Base-by-base conservation (phyloP, 108 stramenopile species). In the Conticribra guillardii region DNA sequence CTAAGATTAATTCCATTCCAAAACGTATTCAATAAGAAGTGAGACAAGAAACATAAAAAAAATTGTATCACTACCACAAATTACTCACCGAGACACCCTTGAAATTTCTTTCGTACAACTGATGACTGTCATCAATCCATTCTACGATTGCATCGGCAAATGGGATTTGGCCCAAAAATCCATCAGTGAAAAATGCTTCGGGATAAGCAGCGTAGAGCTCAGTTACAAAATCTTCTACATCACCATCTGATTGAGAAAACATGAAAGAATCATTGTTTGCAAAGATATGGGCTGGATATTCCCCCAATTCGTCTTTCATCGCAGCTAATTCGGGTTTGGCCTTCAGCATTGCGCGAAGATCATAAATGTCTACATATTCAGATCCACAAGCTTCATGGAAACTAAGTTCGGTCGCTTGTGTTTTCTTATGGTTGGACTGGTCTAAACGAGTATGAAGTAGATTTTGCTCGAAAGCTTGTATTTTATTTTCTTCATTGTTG, bases 101-200 rank as follows among this genome's bases (percentile, higher is more conserved):
- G 8, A 0, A 23, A 14, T 23, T 53, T 19, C 46, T 15, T 19
- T 46, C 4, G 31, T 69, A 69, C 30, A 69, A 8, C 31, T 69
- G 68, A 33, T 69, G 68, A 23, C 68, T 58, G 22, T 59, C 47
- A 59, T 69, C 68, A 37, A 69, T 44, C 68, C 68, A 69, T 19
- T 69, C 57, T 1, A 29, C 26, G 21, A 69, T 69, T 23, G 46
- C 51, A 21, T 54, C 56, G 21, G 68, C 68, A 33, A 69, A 69
- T 49, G 68, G 68, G 17, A 69, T 59, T 37, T 69, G 58, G 23
- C 56, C 56, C 1, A 30, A 31, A 51, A 34, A 45, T 9, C 68
- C 68, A 33, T 58, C 68, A 4, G 56, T 22, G 14, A 59, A 60
- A 29, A 69, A 69, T 32, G 68, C 68, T 22, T 22, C 33, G 16